Evolutionary conservation across 495 filamentous ascomycete species (phyloP).

Genomic region (Xylaria flabelliformis): DNA sequence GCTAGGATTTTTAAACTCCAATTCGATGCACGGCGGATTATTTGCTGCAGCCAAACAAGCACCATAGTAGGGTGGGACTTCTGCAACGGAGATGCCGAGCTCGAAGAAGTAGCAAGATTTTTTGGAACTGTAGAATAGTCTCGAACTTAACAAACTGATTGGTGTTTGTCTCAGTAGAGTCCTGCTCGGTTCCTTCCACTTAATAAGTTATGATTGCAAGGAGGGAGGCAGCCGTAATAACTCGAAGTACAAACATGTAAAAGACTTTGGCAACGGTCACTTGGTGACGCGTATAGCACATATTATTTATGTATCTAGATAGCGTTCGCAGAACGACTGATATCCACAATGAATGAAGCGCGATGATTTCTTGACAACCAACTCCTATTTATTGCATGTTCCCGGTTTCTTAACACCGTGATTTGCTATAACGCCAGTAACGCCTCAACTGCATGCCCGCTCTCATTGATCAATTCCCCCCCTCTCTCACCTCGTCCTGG

Average conservation of each 20-base stretch:
- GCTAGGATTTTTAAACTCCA: constrained; percentile 95
- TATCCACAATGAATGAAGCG: constrained; percentile 6
- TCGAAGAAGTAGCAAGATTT: constrained; percentile 81
- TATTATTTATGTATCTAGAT: constrained; percentile 21
- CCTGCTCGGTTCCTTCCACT: background rate
- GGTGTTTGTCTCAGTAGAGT: background rate
- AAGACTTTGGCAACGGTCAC: background rate
- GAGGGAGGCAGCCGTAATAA: background rate
- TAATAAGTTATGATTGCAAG: background rate
- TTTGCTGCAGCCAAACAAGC: constrained; percentile 89
- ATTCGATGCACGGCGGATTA: constrained; percentile 91
- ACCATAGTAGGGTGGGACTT: constrained; percentile 98
- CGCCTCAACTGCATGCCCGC: constrained; percentile 15
- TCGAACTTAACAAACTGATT: background rate
- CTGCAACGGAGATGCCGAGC: constrained; percentile 83
- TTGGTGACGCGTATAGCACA: background rate
- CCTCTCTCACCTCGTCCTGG: constrained; percentile 4
- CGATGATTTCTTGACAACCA: constrained; percentile 12
- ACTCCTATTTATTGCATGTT: constrained; percentile 14
- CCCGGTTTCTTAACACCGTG: background rate
- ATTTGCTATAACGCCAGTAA: constrained; percentile 27
- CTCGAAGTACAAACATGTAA: background rate
- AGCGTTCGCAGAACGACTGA: background rate
- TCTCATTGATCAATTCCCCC: constrained; percentile 29
- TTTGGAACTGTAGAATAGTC: constrained; percentile 64